Evolutionary conservation across 164 flowering plant genomes (phyloP).

Genomic region (Tetracentron sinense): DNA sequence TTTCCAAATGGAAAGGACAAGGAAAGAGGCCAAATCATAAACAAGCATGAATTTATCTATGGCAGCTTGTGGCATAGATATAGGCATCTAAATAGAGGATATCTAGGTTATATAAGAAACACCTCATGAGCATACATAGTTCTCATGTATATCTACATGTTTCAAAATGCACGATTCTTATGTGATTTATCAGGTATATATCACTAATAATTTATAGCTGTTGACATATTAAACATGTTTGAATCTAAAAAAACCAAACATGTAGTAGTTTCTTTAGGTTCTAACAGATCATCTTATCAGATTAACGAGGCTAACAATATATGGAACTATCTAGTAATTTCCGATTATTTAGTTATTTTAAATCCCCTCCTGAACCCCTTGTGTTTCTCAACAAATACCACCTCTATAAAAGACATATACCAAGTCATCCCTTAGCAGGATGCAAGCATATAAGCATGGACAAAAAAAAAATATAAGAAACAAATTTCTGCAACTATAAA

Average conservation of each 20-base stretch:
- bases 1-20: too few relatives aligned
- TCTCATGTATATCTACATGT: neutral
- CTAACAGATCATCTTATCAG: too few relatives aligned
- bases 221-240: neutral
- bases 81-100: neutral
- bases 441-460: neutral
- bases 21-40: too few relatives aligned
- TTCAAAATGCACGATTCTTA: neutral
- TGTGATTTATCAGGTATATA: neutral
- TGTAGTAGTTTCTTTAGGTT: too few relatives aligned
- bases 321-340: neutral
- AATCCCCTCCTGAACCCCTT: neutral
- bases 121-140: neutral
- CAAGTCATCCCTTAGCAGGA: neutral
- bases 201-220: neutral
- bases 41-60: neutral
- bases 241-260: neutral
- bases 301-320: too few relatives aligned
- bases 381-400: neutral
- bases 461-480: neutral
- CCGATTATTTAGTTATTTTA: neutral
- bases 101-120: too few relatives aligned
- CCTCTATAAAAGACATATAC: neutral
- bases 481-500: conserved; percentile 4
- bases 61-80: neutral